phyloP scores from a whole-genome alignment of 345 rosid species.

The Eucalyptus lansdowneana region DNA sequence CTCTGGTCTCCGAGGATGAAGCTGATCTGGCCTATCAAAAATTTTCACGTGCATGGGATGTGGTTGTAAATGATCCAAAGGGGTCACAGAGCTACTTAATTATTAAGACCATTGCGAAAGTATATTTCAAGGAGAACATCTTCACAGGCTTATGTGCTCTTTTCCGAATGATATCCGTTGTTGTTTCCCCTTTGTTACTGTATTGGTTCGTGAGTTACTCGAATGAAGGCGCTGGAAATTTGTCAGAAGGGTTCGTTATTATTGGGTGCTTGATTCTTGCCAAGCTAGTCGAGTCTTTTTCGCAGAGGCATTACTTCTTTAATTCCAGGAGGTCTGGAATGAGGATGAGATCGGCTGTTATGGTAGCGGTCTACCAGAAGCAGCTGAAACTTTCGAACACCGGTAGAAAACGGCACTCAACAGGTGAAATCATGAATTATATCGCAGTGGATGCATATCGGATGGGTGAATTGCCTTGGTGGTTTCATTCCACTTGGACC shows the following conservation, averaged over 20 bases:
- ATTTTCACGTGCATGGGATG: neutral
- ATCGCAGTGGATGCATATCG: conserved; percentile 50
- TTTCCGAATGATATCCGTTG: conserved; percentile 31
- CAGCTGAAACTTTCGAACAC: conserved; percentile 35
- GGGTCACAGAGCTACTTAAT: neutral
- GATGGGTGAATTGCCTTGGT: conserved; percentile 34
- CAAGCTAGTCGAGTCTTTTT: conserved; percentile 42
- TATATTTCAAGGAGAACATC: conserved; percentile 45
- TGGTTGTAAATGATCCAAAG: neutral
- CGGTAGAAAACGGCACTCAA: conserved; percentile 33
- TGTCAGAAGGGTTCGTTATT: conserved; percentile 29
- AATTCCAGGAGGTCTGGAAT: conserved; percentile 19
- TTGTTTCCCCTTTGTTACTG: conserved; percentile 17
- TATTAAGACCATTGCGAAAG: conserved; percentile 15
- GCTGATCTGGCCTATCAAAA: neutral
- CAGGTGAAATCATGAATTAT: conserved; percentile 59
- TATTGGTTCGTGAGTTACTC: conserved; percentile 34
- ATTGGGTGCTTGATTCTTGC: conserved; percentile 27
- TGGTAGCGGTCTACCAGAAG: conserved; percentile 42
- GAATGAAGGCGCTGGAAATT: conserved; percentile 8
- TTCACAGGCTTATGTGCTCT: conserved; percentile 30
- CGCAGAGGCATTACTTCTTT: conserved; percentile 40
- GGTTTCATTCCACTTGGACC: conserved; percentile 50
- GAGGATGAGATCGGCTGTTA: conserved; percentile 20
- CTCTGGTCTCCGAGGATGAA: conserved; percentile 6